Evolutionary conservation across 805 yeast species (phyloP).

Genomic region (Allodekkera sacchari): DNA sequence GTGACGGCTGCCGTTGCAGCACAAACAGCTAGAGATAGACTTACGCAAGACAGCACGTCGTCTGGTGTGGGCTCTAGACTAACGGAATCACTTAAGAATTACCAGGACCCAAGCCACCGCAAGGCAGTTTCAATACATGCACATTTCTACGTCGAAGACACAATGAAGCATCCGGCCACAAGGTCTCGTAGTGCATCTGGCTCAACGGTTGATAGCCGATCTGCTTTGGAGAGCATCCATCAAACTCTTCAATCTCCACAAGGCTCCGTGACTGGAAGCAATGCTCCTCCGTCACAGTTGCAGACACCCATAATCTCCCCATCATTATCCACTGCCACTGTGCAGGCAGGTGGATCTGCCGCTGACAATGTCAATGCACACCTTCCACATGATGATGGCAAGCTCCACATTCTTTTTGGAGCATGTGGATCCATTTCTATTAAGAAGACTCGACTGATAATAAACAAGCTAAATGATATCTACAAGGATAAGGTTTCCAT

Average conservation of each 20-base stretch:
- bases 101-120: conserved; percentile 28
- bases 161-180: conserved; percentile 40
- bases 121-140: conserved; percentile 66
- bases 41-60: conserved; percentile 1
- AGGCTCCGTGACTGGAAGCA: neutral
- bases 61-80: conserved; percentile 9
- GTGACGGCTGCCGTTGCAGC: conserved; percentile 33
- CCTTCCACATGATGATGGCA: conserved; percentile 45
- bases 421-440: conserved; percentile 52
- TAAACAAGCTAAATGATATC: conserved; percentile 42
- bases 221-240: conserved; percentile 6
- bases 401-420: conserved; percentile 46
- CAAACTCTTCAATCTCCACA: conserved; percentile 2
- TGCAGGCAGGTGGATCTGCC: conserved; percentile 6
- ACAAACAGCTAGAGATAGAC: conserved; percentile 25
- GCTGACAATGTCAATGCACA: conserved; percentile 25
- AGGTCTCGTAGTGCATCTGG: conserved; percentile 27
- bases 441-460: conserved; percentile 43
- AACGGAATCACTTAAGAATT: conserved; percentile 17
- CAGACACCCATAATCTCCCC: neutral
- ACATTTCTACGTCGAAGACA: conserved; percentile 65
- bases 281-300: neutral
- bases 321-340: neutral
- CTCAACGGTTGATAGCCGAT: conserved; percentile 18
- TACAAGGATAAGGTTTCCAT: conserved; percentile 43